Evolutionary conservation across 441 rosid species (phyloP), one percentile per base, ranked within the genome.

Genomic region (Gossypium trilobum): DNA sequence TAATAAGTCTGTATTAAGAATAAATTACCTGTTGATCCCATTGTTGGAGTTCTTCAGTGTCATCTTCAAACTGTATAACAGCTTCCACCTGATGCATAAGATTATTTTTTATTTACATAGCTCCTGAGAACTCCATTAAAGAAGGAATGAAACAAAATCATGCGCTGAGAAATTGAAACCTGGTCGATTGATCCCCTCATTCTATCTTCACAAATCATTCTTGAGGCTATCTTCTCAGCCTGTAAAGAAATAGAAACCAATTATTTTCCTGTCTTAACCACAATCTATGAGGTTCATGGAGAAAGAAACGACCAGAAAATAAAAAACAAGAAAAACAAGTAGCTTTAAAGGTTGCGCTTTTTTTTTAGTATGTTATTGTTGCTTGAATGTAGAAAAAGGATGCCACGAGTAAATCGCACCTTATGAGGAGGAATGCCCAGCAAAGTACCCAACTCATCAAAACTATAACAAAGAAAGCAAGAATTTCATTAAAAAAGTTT

Each of bases 201-300:
- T 82, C 97, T 87, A 75, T 95, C 99, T 79, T 95, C 96, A 6
- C 79, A 85, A 75, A 95, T 95, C 98, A 95, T 95, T 80, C 91
- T 89, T 74, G 98, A 91, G 65, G 99, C 97, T 79, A 93, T 95
- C 93, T 95, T 95, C 87, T 93, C 98, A 51, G 99, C 99, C 98
- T 91, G 84, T 36, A 75, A 67, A 50, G 54, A 67, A 67, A 70
- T 50, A 73, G 51, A 60, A 46, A 16, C 6, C 51, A 9, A 51
- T 56, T 5, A 22, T 66, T 66, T 57, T 63, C 10, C 16, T 2
- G 31, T 5, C 8, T 64, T 42, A 64, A 64, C 25, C 6, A 39
- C 52, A 63, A 42, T 39, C 42, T 27, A 23, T 6, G 11, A 46
- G 8, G 8, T 13, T 67, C 48, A 31, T 57, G 36, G 16, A 56